Evolutionary conservation across 306 rosid species (phyloP).

Genomic region (Prunus kanzakura): DNA sequence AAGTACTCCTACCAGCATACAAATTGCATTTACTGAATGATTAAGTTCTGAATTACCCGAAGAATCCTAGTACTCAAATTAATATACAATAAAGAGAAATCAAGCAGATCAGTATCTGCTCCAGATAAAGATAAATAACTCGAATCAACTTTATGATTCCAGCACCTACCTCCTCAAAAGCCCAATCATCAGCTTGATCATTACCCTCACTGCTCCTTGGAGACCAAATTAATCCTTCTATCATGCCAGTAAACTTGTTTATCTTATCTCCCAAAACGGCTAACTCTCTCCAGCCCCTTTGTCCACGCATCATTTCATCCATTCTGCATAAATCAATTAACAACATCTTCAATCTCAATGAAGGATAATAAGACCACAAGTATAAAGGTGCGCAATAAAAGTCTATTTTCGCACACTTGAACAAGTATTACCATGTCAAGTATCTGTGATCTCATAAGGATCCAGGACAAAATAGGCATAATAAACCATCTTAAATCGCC

Average conservation of each 20-base stretch:
- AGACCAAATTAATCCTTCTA: constrained; percentile 97
- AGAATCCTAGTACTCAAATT: not conserved
- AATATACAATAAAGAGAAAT: not conserved
- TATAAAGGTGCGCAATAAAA: not conserved
- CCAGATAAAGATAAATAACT: not conserved
- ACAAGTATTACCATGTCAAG: not conserved
- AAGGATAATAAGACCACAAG: not conserved
- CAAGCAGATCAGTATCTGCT: constrained; percentile 10
- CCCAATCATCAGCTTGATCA: constrained; percentile 73
- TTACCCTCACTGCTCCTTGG: constrained; percentile 64
- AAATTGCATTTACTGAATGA: not conserved
- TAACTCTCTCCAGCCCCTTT: constrained; percentile 98
- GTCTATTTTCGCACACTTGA: not conserved
- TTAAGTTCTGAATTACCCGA: not conserved
- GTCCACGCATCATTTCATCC: constrained; percentile 99
- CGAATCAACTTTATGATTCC: constrained; percentile 12
- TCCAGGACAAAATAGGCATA: not conserved
- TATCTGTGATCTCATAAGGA: not conserved
- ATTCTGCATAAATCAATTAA: constrained; percentile 51
- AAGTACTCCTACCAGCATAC: not conserved
- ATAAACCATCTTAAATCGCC: not conserved
- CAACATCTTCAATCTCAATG: constrained; percentile 6
- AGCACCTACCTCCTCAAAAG: constrained; percentile 80
- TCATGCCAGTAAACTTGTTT: constrained; percentile 91
- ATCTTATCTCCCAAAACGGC: constrained; percentile 89